phyloP scores from a whole-genome alignment of 306 rosid species.

The Vicia sativa region DNA sequence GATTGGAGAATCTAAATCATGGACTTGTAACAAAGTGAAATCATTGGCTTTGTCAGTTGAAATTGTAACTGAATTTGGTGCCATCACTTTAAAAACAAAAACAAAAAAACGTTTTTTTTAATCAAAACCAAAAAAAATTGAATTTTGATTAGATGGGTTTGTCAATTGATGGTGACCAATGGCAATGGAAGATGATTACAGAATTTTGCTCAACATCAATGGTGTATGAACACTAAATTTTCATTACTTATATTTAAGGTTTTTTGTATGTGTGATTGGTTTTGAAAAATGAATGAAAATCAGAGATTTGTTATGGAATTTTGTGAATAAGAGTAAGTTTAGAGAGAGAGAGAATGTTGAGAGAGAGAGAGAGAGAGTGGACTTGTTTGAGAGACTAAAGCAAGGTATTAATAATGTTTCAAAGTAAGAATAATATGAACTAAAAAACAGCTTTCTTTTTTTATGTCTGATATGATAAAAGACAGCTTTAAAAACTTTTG shows the following conservation, averaged over 20 bases:
- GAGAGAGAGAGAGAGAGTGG: slow-evolving; percentile 33
- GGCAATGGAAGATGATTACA: slow-evolving; percentile 28
- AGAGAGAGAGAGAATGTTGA: no score
- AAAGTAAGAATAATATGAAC: background rate
- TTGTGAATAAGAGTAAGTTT: slow-evolving; percentile 1
- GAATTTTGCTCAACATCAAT: slow-evolving; percentile 21
- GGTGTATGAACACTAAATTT: slow-evolving; percentile 16
- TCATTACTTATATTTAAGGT: background rate
- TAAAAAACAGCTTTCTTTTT: background rate
- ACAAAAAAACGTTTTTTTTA: background rate
- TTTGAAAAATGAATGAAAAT: slow-evolving; percentile 28
- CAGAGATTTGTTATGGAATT: background rate
- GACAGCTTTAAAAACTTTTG: background rate
- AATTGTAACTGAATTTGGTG: slow-evolving; percentile 64
- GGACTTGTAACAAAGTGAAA: slow-evolving; percentile 53
- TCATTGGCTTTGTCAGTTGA: slow-evolving; percentile 59
- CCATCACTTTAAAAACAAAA: slow-evolving; percentile 43
- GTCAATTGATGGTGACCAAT: background rate
- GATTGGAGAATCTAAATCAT: slow-evolving; percentile 56
- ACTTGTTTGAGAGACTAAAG: slow-evolving; percentile 30
- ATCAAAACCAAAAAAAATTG: slow-evolving; percentile 15
- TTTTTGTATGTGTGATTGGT: slow-evolving; percentile 28
- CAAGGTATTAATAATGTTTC: slow-evolving; percentile 46
- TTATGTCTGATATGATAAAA: background rate
- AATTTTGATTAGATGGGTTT: slow-evolving; percentile 28